Conservation (phyloP, 2,329 filamentous ascomycete species). For the Colletotrichum sp. region DNA sequence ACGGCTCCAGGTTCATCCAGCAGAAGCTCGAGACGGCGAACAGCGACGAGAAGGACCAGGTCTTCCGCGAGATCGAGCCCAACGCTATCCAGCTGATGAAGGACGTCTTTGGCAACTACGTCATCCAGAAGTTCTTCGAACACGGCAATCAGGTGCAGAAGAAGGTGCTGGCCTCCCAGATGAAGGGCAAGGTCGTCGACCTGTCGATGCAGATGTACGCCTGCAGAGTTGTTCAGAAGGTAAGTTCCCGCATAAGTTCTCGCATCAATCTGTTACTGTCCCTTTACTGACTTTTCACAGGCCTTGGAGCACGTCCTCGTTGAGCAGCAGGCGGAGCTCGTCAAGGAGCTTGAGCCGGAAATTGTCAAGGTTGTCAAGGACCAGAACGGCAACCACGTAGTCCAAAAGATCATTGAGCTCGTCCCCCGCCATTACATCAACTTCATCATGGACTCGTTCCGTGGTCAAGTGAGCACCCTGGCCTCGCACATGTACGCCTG, state of each 20-base stretch:
- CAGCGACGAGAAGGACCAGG: conserved; percentile 91
- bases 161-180: conserved; percentile 80
- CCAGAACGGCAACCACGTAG: conserved; percentile 93
- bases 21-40: conserved; percentile 90
- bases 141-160: conserved; percentile 95
- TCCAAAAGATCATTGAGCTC: conserved; percentile 90
- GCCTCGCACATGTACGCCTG: conserved; percentile 87
- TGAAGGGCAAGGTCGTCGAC: conserved; percentile 83
- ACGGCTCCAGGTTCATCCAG: conserved; percentile 95
- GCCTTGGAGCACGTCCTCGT: conserved; percentile 88
- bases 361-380: conserved; percentile 82
- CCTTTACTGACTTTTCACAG: conserved; percentile 42
- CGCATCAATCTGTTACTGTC: background rate
- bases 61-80: conserved; percentile 85
- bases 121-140: conserved; percentile 97
- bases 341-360: conserved; percentile 80
- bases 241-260: conserved; percentile 39
- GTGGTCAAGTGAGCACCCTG: conserved; percentile 74
- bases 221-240: conserved; percentile 95
- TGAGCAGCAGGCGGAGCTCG: conserved; percentile 87
- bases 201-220: conserved; percentile 91
- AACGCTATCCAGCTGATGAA: conserved; percentile 91
- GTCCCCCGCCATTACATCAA: conserved; percentile 79
- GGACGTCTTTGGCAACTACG: conserved; percentile 97
- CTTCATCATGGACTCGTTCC: conserved; percentile 84